These are phyloP conservation scores for Linderniella brevidens DNA, from an alignment of 257 asterid species.

Conservation along the genomic window DNA sequence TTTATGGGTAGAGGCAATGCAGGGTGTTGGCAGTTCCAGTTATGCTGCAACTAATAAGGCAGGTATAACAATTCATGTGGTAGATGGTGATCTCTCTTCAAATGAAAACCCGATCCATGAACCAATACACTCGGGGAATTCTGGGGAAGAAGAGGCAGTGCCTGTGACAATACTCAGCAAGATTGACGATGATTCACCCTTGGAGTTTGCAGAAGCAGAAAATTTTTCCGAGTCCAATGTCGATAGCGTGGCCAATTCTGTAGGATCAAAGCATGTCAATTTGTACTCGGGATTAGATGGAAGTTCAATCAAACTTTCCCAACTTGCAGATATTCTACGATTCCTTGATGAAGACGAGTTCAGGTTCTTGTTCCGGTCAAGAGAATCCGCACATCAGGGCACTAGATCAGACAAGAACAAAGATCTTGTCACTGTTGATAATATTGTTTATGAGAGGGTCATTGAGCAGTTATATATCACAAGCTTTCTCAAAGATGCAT, in stretches of 20 bases:
- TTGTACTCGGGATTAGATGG: constrained; percentile 46
- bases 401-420: constrained; percentile 12
- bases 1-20: constrained; percentile 75
- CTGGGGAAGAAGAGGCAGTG: constrained; percentile 15
- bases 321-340: constrained; percentile 50
- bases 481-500: constrained; percentile 49
- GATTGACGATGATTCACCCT: constrained; percentile 15
- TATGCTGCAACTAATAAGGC: constrained; percentile 25
- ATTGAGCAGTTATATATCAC: constrained; percentile 64
- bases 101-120: constrained; percentile 16
- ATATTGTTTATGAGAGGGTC: constrained; percentile 44
- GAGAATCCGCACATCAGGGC: constrained; percentile 19
- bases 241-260: constrained; percentile 16
- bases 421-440: constrained; percentile 12
- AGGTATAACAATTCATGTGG: constrained; percentile 23
- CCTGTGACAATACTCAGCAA: constrained; percentile 17
- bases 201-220: constrained; percentile 16
- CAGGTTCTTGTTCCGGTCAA: constrained; percentile 41
- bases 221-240: constrained; percentile 14
- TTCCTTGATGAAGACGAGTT: constrained; percentile 53
- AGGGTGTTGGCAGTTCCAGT: constrained; percentile 48
- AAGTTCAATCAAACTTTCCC: constrained; percentile 46
- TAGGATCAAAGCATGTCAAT: constrained; percentile 29
- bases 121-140: constrained; percentile 17
- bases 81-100: constrained; percentile 18